phyloP scores from a whole-genome alignment of 2,329 filamentous ascomycete species.

The Talaromyces sp. region DNA sequence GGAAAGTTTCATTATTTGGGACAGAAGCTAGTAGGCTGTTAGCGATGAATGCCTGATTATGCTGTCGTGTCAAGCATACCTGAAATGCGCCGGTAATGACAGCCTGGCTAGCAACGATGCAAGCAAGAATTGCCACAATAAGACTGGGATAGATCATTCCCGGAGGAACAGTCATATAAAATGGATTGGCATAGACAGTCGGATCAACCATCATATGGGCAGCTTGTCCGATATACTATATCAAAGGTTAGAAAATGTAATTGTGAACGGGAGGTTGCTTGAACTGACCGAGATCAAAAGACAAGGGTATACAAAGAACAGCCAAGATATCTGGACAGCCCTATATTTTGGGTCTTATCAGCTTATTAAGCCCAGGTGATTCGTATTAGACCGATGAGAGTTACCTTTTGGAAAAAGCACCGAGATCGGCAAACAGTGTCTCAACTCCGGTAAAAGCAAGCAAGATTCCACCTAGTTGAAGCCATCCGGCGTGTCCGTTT shows the following conservation, averaged over 20 bases:
- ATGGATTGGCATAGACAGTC: slow-evolving; percentile 64
- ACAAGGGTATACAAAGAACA: slow-evolving; percentile 63
- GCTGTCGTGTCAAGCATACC: slow-evolving; percentile 27
- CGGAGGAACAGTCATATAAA: slow-evolving; percentile 64
- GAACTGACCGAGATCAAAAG: slow-evolving; percentile 38
- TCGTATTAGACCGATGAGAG: neutral
- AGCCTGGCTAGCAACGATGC: slow-evolving; percentile 69
- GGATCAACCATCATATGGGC: slow-evolving; percentile 61
- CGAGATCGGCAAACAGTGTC: slow-evolving; percentile 71
- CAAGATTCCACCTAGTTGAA: slow-evolving; percentile 57
- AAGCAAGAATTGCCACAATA: slow-evolving; percentile 55
- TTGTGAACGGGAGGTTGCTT: too few relatives aligned
- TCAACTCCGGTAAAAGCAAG: slow-evolving; percentile 75
- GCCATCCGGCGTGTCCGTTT: slow-evolving; percentile 49
- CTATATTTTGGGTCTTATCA: slow-evolving; percentile 19
- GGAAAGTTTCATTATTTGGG: slow-evolving; percentile 65
- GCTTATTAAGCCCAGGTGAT: neutral
- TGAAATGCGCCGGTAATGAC: slow-evolving; percentile 74
- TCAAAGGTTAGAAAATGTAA: neutral
- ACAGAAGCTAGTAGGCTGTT: slow-evolving; percentile 43
- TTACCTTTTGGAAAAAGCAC: slow-evolving; percentile 60
- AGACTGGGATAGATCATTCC: slow-evolving; percentile 64
- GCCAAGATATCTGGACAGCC: slow-evolving; percentile 69
- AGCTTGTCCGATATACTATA: slow-evolving; percentile 64
- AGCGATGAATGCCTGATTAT: neutral